phyloP scores from a whole-genome alignment of 208 protist genomes.

The Crithidia bombi region DNA sequence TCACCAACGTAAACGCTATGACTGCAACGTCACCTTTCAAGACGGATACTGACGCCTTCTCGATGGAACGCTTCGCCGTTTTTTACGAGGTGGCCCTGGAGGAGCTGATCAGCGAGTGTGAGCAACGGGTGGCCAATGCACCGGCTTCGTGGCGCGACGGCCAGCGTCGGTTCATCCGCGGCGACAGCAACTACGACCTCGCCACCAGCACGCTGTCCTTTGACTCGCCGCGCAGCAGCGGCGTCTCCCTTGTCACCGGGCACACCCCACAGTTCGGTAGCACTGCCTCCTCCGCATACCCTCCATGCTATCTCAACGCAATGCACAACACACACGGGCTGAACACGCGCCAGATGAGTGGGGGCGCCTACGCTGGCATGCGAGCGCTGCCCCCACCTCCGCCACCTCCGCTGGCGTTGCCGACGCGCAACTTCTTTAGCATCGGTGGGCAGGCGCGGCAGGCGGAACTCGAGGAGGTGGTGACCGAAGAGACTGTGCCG shows the following conservation, averaged over 20 bases:
- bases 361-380: neutral
- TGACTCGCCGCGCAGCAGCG: constrained; percentile 42
- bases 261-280: constrained; percentile 9
- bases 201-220: constrained; percentile 52
- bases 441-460: constrained; percentile 12
- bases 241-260: constrained; percentile 13
- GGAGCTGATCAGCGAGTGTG: constrained; percentile 78
- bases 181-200: constrained; percentile 32
- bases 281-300: constrained; percentile 8
- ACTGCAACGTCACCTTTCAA: neutral
- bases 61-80: constrained; percentile 55
- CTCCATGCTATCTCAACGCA: constrained; percentile 9
- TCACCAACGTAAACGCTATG: neutral
- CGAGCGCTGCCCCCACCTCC: neutral
- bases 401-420: neutral
- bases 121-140: constrained; percentile 64
- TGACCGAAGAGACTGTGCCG: constrained; percentile 26
- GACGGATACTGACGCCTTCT: constrained; percentile 30
- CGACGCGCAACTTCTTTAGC: constrained; percentile 8
- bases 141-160: constrained; percentile 27
- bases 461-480: constrained; percentile 3
- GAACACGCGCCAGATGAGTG: constrained; percentile 19
- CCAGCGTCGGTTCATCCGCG: constrained; percentile 35
- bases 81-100: constrained; percentile 79
- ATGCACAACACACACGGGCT: constrained; percentile 12